Evolutionary conservation across 176 grass and related monocot genomes (phyloP).

Genomic region (Puya raimondii): DNA sequence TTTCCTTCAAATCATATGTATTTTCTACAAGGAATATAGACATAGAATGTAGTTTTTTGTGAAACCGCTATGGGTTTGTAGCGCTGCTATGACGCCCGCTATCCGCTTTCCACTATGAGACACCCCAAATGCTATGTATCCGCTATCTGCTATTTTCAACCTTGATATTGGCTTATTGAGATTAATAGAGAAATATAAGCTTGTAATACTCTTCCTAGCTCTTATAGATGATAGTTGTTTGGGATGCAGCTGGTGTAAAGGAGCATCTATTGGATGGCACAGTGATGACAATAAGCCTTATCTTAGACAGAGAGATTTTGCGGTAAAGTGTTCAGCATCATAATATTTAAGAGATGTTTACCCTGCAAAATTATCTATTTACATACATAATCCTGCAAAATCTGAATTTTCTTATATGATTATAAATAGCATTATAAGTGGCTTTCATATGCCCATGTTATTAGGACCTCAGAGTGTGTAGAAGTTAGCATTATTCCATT

Average conservation of each 20-base stretch:
- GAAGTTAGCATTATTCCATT: too few relatives aligned
- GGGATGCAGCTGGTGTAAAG: constrained; percentile 76
- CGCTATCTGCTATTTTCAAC: too few relatives aligned
- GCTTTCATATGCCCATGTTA: not conserved
- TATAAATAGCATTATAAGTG: constrained; percentile 5
- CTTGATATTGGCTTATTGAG: not conserved
- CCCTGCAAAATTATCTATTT: not conserved
- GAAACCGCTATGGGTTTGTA: too few relatives aligned
- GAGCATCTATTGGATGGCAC: constrained; percentile 86
- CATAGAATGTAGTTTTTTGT: too few relatives aligned
- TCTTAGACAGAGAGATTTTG: constrained; percentile 83
- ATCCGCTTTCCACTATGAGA: too few relatives aligned
- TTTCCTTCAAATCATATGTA: too few relatives aligned
- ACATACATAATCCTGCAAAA: too few relatives aligned
- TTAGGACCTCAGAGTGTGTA: too few relatives aligned
- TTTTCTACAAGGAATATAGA: too few relatives aligned
- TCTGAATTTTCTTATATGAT: not conserved
- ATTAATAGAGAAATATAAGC: not conserved
- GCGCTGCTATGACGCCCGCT: too few relatives aligned
- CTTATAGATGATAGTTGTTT: constrained; percentile 6
- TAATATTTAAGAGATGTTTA: constrained; percentile 2
- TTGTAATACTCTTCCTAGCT: not conserved
- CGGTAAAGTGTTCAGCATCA: constrained; percentile 27
- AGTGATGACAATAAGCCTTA: constrained; percentile 87
- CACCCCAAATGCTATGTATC: too few relatives aligned